Base-by-base conservation (phyloP, 129 eudicot species). In the Calendula officinalis region DNA sequence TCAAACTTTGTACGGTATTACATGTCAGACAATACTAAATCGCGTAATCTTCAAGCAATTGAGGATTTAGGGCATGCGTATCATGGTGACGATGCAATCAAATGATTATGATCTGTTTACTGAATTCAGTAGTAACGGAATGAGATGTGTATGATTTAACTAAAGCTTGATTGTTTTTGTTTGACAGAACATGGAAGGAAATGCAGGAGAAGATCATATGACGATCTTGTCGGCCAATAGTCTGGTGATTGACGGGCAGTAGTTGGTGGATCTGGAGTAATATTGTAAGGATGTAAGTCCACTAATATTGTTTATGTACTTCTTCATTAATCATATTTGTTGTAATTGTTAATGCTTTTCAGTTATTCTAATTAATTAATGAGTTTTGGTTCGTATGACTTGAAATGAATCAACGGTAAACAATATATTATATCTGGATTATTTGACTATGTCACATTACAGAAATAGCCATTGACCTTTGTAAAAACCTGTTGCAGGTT, bases 221-320 rank as follows among this genome's bases (percentile, higher is more conserved):
- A 40, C 15, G 14, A 58, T 47, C 33, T 58, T 48, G 66, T 36
- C 40, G 49, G 38, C 45, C 40, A 62, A 38, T 27, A 56, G 71
- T 13, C 36, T 22, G 27, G 39, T 62, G 55, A 53, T 54, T 69
- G 49, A 53, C 39, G 45, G 51, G 54, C 44, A 22, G 50, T 13
- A 53, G 17, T 53, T 36, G 38, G 46, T 45, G 66, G 35, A 22
- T 17, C 56, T 36, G 35, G 15, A 45, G 15, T 27, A 33, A 44
- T 55, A 38, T 55, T 64, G 50, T 73, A 55, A 64, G 55, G 35
- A 64, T 46, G 59, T 48, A 73, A 56, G 52, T 56, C 44, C 6
- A 10, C 3, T 0, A 45, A 12, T 17, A 22, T 16, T 71, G 27
- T 41, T 27, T 47, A n/a, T 22, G 8, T 36, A 47, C 0, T 63